Evolutionary conservation across 1,284 basidiomycete species (phyloP), one percentile per base, ranked within the genome.

Genomic region (Fomitopsis pinicola): DNA sequence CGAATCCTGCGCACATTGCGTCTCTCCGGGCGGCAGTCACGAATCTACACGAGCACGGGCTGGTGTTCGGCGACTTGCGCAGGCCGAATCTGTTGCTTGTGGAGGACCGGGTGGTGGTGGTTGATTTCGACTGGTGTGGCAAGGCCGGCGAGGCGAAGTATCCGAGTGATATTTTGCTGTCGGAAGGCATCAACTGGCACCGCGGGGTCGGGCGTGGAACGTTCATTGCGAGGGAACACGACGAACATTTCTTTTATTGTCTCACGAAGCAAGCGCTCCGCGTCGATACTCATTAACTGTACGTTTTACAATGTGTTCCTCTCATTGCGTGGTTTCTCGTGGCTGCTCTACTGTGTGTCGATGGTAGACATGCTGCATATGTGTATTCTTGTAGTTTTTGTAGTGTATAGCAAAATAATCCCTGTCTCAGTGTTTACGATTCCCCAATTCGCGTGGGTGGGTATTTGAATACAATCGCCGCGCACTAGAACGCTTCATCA

Each of bases 61-160:
- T 66, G 9, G 70, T 68, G 30, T 66, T 67, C 42, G 69, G 70
- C 14, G 69, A 71, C 59, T 58, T 71, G 19, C 65, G 69, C 8
- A 30, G 35, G 33, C 62, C 63, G 50, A 70, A 71, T 57, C 45
- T 70, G 35, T 19, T 71, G 36, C 28, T 66, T 10, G 42, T 19
- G 44, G 59, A 26, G n/a, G 46, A 55, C 28, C 60, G 64, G 33
- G 42, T 61, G 28, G 58, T 69, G 44, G 59, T 72, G 22, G 63
- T 71, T 17, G 70, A 70, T 62, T 71, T 70, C 59, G 67, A 70
- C 56, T 68, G 67, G 69, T 61, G 65, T 61, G 69, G 69, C n/a
- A 42, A 57, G 57, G 63, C 57, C 14, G 62, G 64, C 35, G 44
- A 48, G 60, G 63, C 44, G 42, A 42, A 58, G 22, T 66, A 66